These are phyloP conservation scores for Panellus pusillus DNA, from an alignment of 768 basidiomycete genomes.

Conservation along the genomic window DNA sequence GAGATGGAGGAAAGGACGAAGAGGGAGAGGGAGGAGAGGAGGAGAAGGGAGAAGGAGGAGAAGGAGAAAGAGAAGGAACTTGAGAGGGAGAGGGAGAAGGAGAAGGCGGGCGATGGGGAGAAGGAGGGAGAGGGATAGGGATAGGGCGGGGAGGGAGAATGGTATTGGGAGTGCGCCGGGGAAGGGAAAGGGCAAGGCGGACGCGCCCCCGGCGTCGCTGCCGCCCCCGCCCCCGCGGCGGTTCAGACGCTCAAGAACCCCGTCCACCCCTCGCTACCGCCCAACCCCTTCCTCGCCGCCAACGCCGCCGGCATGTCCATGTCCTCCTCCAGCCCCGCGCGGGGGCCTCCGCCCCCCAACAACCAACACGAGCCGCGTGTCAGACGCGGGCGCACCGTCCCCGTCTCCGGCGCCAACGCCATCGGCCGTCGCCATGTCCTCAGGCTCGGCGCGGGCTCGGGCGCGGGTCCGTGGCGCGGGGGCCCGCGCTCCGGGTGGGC, in stretches of 20 bases:
- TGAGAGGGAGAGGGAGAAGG: too few relatives aligned
- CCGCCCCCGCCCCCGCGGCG: background rate
- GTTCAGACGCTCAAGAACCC: background rate
- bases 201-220: background rate
- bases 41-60: too few relatives aligned
- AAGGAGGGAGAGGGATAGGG: conserved; percentile 48
- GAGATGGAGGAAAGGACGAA: conserved; percentile 49
- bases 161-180: too few relatives aligned
- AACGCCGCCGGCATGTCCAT: background rate
- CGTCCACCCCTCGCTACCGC: conserved; percentile 8
- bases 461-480: background rate
- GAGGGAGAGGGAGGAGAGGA: conserved; percentile 51
- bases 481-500: background rate
- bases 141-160: conserved; percentile 31
- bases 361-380: background rate
- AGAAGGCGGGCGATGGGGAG: conserved; percentile 14
- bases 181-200: too few relatives aligned
- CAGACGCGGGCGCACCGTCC: too few relatives aligned
- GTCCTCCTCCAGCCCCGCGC: background rate
- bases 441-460: too few relatives aligned
- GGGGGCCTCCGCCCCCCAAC: too few relatives aligned
- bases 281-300: conserved; percentile 1
- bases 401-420: conserved; percentile 6
- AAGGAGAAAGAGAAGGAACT: too few relatives aligned
- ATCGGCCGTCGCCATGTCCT: background rate